Conservation (phyloP, 192 early-diverging fungal species). For the Fimicolochytrium jonesii region DNA sequence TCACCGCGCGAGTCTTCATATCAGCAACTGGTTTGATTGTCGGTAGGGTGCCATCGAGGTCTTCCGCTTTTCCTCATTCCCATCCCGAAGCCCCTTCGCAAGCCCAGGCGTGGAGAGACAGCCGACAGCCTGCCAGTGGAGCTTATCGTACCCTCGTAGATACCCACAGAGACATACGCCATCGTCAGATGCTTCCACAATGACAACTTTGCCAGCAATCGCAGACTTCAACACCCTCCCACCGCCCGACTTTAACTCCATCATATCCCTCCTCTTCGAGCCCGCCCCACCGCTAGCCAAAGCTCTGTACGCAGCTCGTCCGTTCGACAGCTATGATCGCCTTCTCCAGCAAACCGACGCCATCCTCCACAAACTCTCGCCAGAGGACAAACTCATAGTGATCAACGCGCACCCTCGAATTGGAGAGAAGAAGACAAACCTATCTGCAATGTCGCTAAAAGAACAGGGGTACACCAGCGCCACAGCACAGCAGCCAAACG, state of each 20-base stretch:
- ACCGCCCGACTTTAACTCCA: constrained; percentile 7
- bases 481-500: too few species aligned
- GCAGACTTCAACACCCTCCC: constrained; percentile 20
- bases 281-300: constrained; percentile 75
- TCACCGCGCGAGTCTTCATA: too few species aligned
- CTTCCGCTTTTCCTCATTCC: too few species aligned
- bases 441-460: constrained; percentile 24
- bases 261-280: constrained; percentile 76
- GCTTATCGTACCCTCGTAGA: too few species aligned
- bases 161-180: too few species aligned
- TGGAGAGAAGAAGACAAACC: constrained; percentile 42
- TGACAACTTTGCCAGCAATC: constrained; percentile 29
- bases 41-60: too few species aligned
- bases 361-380: constrained; percentile 30
- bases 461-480: constrained; percentile 32
- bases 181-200: too few species aligned
- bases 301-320: constrained; percentile 63
- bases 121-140: too few species aligned
- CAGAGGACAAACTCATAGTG: constrained; percentile 67
- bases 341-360: constrained; percentile 60
- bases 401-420: constrained; percentile 90
- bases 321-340: constrained; percentile 62
- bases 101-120: too few species aligned
- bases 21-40: too few species aligned
- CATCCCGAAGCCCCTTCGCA: too few species aligned